Conservation (phyloP, 306 rosid genomes). For the Betula pendula region DNA sequence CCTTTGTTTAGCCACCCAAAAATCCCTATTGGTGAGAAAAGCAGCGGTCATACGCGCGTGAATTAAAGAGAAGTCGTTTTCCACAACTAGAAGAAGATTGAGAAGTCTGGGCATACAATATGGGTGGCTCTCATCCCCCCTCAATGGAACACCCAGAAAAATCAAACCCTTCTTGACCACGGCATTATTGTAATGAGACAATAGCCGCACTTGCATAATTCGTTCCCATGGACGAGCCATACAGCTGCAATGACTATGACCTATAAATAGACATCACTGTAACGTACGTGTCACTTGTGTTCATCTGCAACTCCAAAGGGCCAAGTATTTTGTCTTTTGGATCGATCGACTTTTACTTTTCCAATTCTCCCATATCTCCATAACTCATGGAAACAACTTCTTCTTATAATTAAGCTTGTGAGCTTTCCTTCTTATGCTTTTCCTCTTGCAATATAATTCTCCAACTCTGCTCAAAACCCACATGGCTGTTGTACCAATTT, state of each 20-base stretch:
- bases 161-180: neutral
- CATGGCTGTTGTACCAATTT: slow-evolving; percentile 41
- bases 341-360: neutral
- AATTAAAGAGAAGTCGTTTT: neutral
- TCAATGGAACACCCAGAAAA: neutral
- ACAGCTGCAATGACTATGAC: neutral
- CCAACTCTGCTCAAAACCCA: neutral
- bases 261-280: neutral
- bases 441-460: neutral
- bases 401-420: neutral
- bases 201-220: too few species aligned
- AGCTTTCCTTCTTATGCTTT: neutral
- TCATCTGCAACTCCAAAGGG: neutral
- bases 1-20: too few species aligned
- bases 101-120: neutral
- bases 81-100: neutral
- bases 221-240: neutral
- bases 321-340: neutral
- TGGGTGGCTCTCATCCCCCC: neutral
- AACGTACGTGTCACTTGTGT: neutral
- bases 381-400: too few species aligned
- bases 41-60: too few species aligned
- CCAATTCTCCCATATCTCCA: neutral
- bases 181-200: neutral
- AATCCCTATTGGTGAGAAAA: too few species aligned